Evolutionary conservation across 352 stramenopile genomes (phyloP).

Genomic region (Ophiocytium majus): DNA sequence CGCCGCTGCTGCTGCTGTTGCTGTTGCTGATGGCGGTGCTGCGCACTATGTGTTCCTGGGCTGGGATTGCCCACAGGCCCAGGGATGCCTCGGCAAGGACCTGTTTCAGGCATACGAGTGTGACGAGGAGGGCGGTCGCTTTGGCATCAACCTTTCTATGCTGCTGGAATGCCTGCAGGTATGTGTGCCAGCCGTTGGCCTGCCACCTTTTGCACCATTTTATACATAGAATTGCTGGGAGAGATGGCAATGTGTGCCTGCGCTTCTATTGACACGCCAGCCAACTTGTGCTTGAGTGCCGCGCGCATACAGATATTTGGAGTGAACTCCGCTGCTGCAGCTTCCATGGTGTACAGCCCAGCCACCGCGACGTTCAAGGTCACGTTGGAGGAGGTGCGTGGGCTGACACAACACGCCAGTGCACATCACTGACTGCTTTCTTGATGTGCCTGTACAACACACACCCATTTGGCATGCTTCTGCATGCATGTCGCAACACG

Average conservation of each 20-base stretch:
- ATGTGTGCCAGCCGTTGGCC: background rate
- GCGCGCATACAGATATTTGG: slow-evolving; percentile 10
- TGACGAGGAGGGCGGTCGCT: slow-evolving; percentile 46
- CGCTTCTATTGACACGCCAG: too few relatives aligned
- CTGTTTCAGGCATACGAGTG: slow-evolving; percentile 58
- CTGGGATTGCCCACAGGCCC: too few relatives aligned
- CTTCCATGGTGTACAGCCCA: background rate
- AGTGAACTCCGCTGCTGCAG: background rate
- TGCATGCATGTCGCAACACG: too few relatives aligned
- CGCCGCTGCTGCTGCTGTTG: background rate
- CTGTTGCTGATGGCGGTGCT: background rate
- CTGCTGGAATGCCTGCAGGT: slow-evolving; percentile 58
- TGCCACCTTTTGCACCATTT: too few relatives aligned
- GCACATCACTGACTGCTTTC: too few relatives aligned
- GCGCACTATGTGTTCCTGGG: background rate
- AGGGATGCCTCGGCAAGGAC: slow-evolving; percentile 44
- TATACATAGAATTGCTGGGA: too few relatives aligned
- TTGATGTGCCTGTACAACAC: too few relatives aligned
- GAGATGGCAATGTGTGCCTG: too few relatives aligned
- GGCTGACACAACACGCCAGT: too few relatives aligned
- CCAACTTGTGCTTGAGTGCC: background rate
- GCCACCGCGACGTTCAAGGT: slow-evolving; percentile 46
- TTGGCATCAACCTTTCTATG: slow-evolving; percentile 57
- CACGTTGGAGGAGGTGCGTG: slow-evolving; percentile 51
- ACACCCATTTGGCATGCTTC: too few relatives aligned